Base-by-base conservation (phyloP, 805 yeast genomes). In the Brettanomyces anomalus region DNA sequence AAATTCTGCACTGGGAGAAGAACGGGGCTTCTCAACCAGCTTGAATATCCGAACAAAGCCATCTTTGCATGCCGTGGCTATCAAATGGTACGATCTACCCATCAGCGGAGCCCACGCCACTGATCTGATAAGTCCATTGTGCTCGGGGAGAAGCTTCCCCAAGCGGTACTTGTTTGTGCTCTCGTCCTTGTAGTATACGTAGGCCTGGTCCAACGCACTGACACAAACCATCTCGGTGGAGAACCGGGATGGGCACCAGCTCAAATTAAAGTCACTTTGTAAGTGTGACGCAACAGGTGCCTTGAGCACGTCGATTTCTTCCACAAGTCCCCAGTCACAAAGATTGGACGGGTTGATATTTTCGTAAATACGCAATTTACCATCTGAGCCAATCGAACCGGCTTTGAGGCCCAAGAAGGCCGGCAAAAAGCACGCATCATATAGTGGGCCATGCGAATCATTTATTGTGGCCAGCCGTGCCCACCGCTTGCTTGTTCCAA, bases 21-120 rank as follows among this genome's bases (percentile, higher is more conserved):
- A 7, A 5, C 34, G 20, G 10, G n/a, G 16, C 11, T n/a, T 13
- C 46, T 81, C 88, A 4, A 69, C 67, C 5, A 88, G 68, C 60
- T 84, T 85, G 70, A 81, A 90, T 3, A 93, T 81, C 42, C 97
- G 74, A 10, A 93, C 88, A 54, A 70, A 77, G 1, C 97, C 98
- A 60, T 93, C 99, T 59, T 88, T 88, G 58, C 96, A 88, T 4
- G 94, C 97, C 0, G 97, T 90, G 1, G 99, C 97, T 36, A 93
- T 70, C 39, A 89, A 66, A 53, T 90, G 95, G 58, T 77, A 85
- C 49, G 81, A 78, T 51, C 96, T 70, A 2, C 97, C 97, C 82
- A 89, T 85, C 0, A 94, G 78, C 3, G 97, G 96, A 0, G 97
- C 97, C 98, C 98, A 90, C 26, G 89, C 73, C 4, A 89, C 86